Conservation (phyloP, 345 rosid species). For the Populus tremula region DNA sequence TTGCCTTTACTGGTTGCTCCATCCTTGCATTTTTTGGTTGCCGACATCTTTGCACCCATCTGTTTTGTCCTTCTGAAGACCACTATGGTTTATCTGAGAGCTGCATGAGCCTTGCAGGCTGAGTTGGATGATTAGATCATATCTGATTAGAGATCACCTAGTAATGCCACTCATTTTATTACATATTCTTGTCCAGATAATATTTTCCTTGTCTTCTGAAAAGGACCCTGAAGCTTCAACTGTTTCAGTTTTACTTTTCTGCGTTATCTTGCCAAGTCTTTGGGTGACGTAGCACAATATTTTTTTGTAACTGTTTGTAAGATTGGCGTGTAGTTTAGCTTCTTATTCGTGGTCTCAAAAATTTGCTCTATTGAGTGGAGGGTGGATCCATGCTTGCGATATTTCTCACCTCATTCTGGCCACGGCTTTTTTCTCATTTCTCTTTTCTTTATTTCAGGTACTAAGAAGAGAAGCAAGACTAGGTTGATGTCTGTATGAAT, state of each 20-base stretch:
- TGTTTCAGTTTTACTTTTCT: neutral
- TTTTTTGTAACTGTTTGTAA: neutral
- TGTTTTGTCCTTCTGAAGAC: neutral
- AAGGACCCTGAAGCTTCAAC: neutral
- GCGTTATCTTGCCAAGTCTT: neutral
- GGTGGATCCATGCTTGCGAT: neutral
- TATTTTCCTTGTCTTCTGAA: neutral
- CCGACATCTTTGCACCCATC: neutral
- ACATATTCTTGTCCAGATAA: neutral
- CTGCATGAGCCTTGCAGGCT: neutral
- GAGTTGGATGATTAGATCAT: neutral
- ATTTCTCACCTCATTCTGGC: neutral
- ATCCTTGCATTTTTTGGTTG: neutral
- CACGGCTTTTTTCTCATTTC: neutral
- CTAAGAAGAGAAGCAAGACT: conserved; percentile 74
- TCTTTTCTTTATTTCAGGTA: conserved; percentile 41
- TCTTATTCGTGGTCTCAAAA: neutral
- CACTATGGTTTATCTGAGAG: neutral
- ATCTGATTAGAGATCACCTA: neutral
- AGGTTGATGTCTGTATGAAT: conserved; percentile 35
- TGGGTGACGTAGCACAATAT: neutral
- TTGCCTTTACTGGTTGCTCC: neutral
- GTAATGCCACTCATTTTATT: neutral
- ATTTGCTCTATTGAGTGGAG: neutral
- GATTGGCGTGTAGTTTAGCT: neutral